Evolutionary conservation across 1,284 basidiomycete species (phyloP).

Genomic region (Psilocybe mexicana): DNA sequence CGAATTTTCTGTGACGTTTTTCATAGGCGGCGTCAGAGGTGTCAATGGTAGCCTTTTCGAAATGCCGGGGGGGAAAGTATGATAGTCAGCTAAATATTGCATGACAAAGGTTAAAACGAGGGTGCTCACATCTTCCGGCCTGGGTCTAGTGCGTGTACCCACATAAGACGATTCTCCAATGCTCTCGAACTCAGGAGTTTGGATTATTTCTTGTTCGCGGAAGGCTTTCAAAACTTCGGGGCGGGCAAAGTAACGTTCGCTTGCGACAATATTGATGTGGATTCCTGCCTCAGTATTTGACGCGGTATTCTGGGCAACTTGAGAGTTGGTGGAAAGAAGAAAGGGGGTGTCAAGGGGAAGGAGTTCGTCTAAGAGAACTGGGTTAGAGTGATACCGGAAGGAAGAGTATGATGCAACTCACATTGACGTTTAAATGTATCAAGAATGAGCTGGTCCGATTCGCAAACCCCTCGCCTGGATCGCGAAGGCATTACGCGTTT

Average conservation of each 20-base stretch:
- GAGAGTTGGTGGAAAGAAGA: constrained; percentile 68
- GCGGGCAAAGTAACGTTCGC: constrained; percentile 75
- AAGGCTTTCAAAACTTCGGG: constrained; percentile 73
- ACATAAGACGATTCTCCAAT: constrained; percentile 58
- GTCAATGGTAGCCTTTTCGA: constrained; percentile 57
- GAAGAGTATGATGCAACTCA: constrained; percentile 44
- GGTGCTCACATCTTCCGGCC: constrained; percentile 67
- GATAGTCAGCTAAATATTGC: constrained; percentile 1
- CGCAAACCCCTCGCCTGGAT: constrained; percentile 71
- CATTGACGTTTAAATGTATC: constrained; percentile 79
- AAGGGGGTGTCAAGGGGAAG: constrained; percentile 67
- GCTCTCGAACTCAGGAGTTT: constrained; percentile 68
- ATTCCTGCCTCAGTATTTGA: constrained; percentile 37
- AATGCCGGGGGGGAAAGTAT: constrained; percentile 1
- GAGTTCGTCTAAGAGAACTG: constrained; percentile 56
- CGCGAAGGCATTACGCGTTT: constrained; percentile 81
- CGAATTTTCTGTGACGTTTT: constrained; percentile 83
- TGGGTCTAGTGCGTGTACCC: constrained; percentile 66
- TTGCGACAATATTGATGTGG: constrained; percentile 56
- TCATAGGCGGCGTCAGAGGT: constrained; percentile 86
- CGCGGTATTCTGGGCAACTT: constrained; percentile 43
- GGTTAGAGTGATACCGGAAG: constrained; percentile 12
- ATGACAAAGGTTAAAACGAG: constrained; percentile 2
- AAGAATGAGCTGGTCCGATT: constrained; percentile 80
- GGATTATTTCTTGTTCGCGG: constrained; percentile 64